Base-by-base conservation (phyloP, 371 early-diverging fungal genomes). In the Syncephalastrum sp. region DNA sequence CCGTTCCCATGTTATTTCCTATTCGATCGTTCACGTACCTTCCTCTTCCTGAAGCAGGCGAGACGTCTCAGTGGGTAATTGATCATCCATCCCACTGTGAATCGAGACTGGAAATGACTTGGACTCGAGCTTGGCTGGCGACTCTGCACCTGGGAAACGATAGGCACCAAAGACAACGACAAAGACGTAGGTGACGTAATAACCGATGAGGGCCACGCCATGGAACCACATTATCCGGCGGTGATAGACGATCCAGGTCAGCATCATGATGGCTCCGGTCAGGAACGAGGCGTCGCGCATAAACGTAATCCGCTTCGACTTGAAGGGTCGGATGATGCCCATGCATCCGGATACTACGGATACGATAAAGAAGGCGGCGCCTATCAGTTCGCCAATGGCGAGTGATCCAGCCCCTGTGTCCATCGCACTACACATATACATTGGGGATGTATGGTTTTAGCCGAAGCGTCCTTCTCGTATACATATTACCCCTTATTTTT, bases 301-400 rank as follows among this genome's bases (percentile, higher is more conserved):
- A 59, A 90, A 89, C 1, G 89, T 80, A 6, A 78, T 72, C 5
- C 74, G 64, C 52, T 75, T 77, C 4, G 91, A 88, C 56, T 65
- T 69, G 55, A 90, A 91, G 2, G 83, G 82, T 6, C 81, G 72
- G 27, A 85, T 70, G 6, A 90, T 79, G 4, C 89, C 87, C 77
- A 91, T 88, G 12, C 83, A 77, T 33, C 92, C 90, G 13, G 85
- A 79, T 1, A 92, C 92, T 2, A 92, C 79, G 6, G 87, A 74
- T 3, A 84, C 77, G 46, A 91, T 86, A 54, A 91, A 92, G 25
- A 86, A 84, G 0, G 91, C 89, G 17, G 89, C 88, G 5, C 92
- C 93, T 29, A 93, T 82, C 10, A 92, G 77, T 58, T 91, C 91
- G 19, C 93, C 92, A 8, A 93, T 74, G 12, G 92, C 93, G 48